phyloP scores from a whole-genome alignment of 805 yeast genomes.

The Metschnikowia noctiluminum region DNA sequence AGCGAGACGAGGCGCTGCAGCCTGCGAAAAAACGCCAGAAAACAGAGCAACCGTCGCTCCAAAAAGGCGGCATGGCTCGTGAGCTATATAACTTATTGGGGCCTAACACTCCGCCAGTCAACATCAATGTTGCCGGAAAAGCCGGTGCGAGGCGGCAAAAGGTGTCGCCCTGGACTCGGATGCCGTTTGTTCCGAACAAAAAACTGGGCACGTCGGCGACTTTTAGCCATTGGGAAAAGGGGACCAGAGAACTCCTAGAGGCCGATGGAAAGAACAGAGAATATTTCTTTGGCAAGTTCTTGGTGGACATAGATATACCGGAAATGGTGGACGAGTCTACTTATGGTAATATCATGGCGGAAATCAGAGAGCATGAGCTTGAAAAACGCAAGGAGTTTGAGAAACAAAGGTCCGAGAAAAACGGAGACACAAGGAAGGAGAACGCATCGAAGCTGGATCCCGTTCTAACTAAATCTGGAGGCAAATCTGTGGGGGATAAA shows the following conservation, averaged over 20 bases:
- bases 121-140: conserved; percentile 29
- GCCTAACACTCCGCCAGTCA: conserved; percentile 84
- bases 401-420: neutral
- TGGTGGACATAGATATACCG: conserved; percentile 68
- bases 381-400: neutral
- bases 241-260: conserved; percentile 47
- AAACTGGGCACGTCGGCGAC: conserved; percentile 43
- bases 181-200: conserved; percentile 51
- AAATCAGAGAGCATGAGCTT: conserved; percentile 25
- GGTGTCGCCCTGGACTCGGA: conserved; percentile 81
- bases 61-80: conserved; percentile 72
- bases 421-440: neutral
- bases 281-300: conserved; percentile 72
- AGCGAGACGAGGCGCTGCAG: conserved; percentile 41
- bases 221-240: conserved; percentile 86
- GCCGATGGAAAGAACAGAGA: conserved; percentile 36
- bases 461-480: too few species aligned
- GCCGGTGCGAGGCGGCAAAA: conserved; percentile 63
- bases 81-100: conserved; percentile 88
- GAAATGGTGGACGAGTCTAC: conserved; percentile 57
- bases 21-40: conserved; percentile 43
- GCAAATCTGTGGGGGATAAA: too few species aligned
- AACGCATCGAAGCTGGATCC: neutral
- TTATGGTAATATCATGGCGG: conserved; percentile 50
- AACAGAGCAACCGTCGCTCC: conserved; percentile 16